Evolutionary conservation across 805 yeast species (phyloP).

Genomic region (Candida ascalaphidarum): DNA sequence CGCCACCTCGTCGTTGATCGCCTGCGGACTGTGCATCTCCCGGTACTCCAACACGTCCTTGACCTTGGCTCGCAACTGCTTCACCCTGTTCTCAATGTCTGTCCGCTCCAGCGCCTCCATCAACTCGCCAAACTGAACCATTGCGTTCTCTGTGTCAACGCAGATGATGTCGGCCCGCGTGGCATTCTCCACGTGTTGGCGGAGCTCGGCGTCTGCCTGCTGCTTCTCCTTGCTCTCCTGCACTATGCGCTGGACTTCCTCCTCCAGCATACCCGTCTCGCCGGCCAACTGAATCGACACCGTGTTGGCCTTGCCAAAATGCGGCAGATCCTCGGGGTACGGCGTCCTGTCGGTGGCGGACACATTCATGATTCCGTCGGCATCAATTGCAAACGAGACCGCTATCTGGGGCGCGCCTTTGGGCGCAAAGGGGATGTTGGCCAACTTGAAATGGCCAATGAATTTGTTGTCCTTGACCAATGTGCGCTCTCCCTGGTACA

Average conservation of each 20-base stretch:
- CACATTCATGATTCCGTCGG: conserved; percentile 63
- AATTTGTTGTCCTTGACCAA: conserved; percentile 69
- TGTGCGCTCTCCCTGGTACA: conserved; percentile 76
- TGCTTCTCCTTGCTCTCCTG: conserved; percentile 59
- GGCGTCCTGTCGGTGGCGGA: conserved; percentile 47
- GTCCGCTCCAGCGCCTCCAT: conserved; percentile 43
- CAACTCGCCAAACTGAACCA: conserved; percentile 54
- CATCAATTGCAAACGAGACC: conserved; percentile 73
- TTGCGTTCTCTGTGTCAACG: conserved; percentile 82
- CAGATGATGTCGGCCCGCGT: conserved; percentile 71
- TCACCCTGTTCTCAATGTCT: conserved; percentile 10
- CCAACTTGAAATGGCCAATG: conserved; percentile 65
- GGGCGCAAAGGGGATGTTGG: conserved; percentile 68
- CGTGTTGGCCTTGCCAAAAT: conserved; percentile 38
- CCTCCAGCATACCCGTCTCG: conserved; percentile 60
- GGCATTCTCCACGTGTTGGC: conserved; percentile 61
- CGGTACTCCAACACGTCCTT: conserved; percentile 23
- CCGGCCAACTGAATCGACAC: conserved; percentile 43
- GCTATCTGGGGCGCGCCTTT: conserved; percentile 76
- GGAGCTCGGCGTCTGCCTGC: conserved; percentile 49
- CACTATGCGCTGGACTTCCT: conserved; percentile 55
- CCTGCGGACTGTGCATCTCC: conserved; percentile 21
- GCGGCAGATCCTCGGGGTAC: conserved; percentile 25
- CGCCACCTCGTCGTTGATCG: conserved; percentile 26
- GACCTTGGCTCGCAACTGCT: conserved; percentile 17